phyloP scores from a whole-genome alignment of 2,329 filamentous ascomycete species.

The Neoarthrinium moseri region DNA sequence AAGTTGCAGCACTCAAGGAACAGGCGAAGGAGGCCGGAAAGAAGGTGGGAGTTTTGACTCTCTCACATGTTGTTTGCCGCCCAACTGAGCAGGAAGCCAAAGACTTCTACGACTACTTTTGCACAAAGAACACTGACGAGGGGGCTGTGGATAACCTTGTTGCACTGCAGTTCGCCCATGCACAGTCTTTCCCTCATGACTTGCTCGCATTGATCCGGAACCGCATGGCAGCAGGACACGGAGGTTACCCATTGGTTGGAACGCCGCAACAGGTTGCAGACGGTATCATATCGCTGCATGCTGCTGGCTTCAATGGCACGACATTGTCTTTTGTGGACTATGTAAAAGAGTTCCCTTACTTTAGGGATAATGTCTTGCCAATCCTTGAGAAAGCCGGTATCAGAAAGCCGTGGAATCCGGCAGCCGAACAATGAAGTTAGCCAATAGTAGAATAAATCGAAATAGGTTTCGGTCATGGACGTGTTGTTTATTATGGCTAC shows the following conservation, averaged over 20 bases:
- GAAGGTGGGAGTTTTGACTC: not conserved
- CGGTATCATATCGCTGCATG: not conserved
- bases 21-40: not conserved
- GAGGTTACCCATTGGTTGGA: not conserved
- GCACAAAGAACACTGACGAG: conserved; percentile 1
- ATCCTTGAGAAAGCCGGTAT: not conserved
- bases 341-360: conserved; percentile 5
- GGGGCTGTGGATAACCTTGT: conserved; percentile 4
- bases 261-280: conserved; percentile 5
- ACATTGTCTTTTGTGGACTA: conserved; percentile 5
- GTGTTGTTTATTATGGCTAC: too few relatives aligned
- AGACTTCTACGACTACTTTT: conserved; percentile 2
- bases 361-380: conserved; percentile 1
- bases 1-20: conserved; percentile 3
- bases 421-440: too few relatives aligned
- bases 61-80: conserved; percentile 1
- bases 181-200: conserved; percentile 5
- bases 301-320: not conserved
- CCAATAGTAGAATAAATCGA: too few relatives aligned
- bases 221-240: conserved; percentile 1
- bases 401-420: too few relatives aligned
- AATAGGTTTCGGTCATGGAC: too few relatives aligned
- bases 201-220: conserved; percentile 1
- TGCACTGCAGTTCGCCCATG: conserved; percentile 5
- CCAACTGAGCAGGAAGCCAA: conserved; percentile 3